Conservation (phyloP, 768 basidiomycete genomes). For the Sarcomyxa edulis region DNA sequence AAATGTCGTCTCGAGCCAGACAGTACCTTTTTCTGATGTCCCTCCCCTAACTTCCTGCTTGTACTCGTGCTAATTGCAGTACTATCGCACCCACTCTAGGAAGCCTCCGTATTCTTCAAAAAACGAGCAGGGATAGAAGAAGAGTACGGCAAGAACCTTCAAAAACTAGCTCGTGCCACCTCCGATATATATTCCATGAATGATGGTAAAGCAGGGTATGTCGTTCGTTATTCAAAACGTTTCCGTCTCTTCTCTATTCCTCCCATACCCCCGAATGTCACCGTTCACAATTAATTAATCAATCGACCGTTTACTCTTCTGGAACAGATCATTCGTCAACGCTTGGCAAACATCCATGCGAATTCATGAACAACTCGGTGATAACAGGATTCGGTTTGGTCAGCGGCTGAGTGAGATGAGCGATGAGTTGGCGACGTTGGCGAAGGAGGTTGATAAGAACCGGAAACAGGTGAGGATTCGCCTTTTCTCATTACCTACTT, state of each 20-base stretch:
- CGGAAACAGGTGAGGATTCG: slow-evolving; percentile 65
- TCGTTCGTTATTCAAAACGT: slow-evolving; percentile 3
- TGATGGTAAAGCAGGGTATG: slow-evolving; percentile 95
- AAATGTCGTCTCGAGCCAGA: too few species aligned
- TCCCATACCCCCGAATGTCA: slow-evolving; percentile 10
- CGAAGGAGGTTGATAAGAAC: slow-evolving; percentile 92
- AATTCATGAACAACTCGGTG: slow-evolving; percentile 86
- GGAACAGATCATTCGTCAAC: slow-evolving; percentile 54
- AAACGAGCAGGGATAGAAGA: slow-evolving; percentile 92
- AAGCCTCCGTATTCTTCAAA: slow-evolving; percentile 90
- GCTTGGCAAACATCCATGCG: slow-evolving; percentile 88
- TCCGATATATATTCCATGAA: slow-evolving; percentile 78
- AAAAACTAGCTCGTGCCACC: slow-evolving; percentile 76
- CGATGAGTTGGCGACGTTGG: slow-evolving; percentile 82
- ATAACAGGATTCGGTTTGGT: slow-evolving; percentile 83
- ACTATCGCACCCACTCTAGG: too few species aligned
- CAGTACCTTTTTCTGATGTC: too few species aligned
- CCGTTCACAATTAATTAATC: not conserved
- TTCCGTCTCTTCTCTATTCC: slow-evolving; percentile 6
- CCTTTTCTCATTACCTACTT: slow-evolving; percentile 2
- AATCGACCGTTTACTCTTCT: slow-evolving; percentile 3
- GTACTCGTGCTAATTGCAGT: too few species aligned
- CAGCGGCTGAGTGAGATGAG: slow-evolving; percentile 92
- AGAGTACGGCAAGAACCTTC: slow-evolving; percentile 85
- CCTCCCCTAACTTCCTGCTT: too few species aligned